Evolutionary conservation across 148 eudicot species (phyloP).

Genomic region (Camellia granthamiana): DNA sequence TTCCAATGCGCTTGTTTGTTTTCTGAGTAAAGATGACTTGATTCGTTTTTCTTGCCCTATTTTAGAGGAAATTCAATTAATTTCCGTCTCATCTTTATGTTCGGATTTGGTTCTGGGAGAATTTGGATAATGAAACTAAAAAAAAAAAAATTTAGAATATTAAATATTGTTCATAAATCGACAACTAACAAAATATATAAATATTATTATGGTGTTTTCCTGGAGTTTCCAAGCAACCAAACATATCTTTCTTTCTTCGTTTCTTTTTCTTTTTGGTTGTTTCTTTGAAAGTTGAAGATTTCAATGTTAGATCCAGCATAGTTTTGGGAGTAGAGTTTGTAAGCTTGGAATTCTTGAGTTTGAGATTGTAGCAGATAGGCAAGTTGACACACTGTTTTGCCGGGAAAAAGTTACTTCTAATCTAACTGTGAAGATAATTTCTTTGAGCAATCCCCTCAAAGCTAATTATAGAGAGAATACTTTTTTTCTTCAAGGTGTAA

Average conservation of each 20-base stretch:
- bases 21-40: background rate
- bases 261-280: background rate
- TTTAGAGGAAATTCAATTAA: background rate
- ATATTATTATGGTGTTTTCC: background rate
- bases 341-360: background rate
- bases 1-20: background rate
- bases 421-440: background rate
- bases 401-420: background rate
- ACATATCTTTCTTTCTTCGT: background rate
- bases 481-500: background rate
- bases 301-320: background rate
- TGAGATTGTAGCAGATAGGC: background rate
- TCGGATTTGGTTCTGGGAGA: background rate
- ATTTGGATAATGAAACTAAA: background rate
- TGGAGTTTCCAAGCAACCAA: background rate
- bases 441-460: background rate
- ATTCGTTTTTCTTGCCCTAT: background rate
- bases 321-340: constrained; percentile 2
- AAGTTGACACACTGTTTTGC: background rate
- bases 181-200: background rate
- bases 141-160: background rate
- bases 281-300: background rate
- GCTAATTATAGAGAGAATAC: background rate
- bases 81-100: background rate
- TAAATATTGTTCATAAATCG: background rate